A percentile compares a stretch with the other conserved stretches of the same genome.
Conservation (phyloP, 495 filamentous ascomycete species). For the Neurospora africana region DNA sequence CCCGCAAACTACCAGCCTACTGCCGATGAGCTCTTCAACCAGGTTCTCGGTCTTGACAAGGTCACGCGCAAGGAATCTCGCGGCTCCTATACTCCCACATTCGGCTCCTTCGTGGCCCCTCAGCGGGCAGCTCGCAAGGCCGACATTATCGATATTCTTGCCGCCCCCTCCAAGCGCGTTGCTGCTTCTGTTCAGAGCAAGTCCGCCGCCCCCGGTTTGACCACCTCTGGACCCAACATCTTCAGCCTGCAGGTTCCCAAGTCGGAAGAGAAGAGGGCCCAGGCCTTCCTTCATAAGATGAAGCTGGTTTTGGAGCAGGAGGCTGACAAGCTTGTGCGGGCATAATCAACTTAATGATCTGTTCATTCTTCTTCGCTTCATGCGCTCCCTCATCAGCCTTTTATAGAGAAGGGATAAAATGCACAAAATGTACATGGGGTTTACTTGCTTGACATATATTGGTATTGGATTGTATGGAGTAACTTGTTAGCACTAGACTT, state of each 20-base stretch:
- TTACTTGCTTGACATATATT: background rate
- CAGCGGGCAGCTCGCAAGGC: conserved; percentile 53
- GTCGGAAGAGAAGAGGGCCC: conserved; percentile 69
- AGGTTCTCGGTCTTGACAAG: conserved; percentile 64
- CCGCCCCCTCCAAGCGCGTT: conserved; percentile 33
- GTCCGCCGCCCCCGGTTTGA: conserved; percentile 21
- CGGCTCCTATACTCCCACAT: conserved; percentile 51
- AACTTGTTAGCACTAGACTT: background rate
- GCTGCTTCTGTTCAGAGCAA: conserved; percentile 13
- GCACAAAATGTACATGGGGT: background rate
- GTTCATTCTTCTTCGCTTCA: background rate
- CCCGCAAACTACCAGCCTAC: conserved; percentile 49
- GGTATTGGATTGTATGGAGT: background rate
- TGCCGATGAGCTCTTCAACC: conserved; percentile 76
- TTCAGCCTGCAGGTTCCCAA: conserved; percentile 69
- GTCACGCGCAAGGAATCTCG: conserved; percentile 30
- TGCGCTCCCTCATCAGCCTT: background rate
- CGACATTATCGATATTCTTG: conserved; percentile 74
- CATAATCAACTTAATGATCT: background rate
- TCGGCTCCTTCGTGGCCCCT: background rate
- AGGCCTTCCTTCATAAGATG: conserved; percentile 69
- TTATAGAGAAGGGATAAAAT: background rate
- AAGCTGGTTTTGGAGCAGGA: conserved; percentile 74
- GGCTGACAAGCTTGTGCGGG: conserved; percentile 61
- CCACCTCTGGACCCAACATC: conserved; percentile 50